A percentile compares a stretch with the other conserved stretches of the same genome.
These are phyloP conservation scores for Exidia glandulosa DNA, from an alignment of 768 basidiomycete genomes.

Conservation along the genomic window DNA sequence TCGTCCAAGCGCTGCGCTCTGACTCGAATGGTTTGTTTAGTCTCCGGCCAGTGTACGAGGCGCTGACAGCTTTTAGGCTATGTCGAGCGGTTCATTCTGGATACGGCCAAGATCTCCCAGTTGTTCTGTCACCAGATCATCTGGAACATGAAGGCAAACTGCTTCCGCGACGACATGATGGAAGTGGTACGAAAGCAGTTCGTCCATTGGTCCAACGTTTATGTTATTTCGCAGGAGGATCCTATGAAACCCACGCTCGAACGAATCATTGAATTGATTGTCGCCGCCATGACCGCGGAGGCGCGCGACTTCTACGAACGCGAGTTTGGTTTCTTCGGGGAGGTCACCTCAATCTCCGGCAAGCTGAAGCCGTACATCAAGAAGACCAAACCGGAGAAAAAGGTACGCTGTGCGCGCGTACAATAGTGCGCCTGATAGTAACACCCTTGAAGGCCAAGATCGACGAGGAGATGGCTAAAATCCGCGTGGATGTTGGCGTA, in stretches of 20 bases:
- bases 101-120: constrained; percentile 94
- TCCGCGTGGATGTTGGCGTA: constrained; percentile 85
- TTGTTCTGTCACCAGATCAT: constrained; percentile 99
- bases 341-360: constrained; percentile 96
- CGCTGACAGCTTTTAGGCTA: constrained; percentile 46
- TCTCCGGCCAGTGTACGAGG: neutral
- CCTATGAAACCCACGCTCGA: constrained; percentile 96
- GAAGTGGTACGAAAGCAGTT: constrained; percentile 49
- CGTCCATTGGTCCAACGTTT: neutral
- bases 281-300: constrained; percentile 76
- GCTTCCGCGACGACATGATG: constrained; percentile 80
- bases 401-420: constrained; percentile 36
- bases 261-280: constrained; percentile 66
- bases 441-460: constrained; percentile 86
- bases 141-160: constrained; percentile 99
- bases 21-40: constrained; percentile 65
- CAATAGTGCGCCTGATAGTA: neutral
- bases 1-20: constrained; percentile 88
- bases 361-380: constrained; percentile 96
- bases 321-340: constrained; percentile 91
- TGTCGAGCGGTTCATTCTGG: constrained; percentile 89
- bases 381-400: constrained; percentile 91
- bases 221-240: constrained; percentile 53
- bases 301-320: constrained; percentile 84
- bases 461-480: constrained; percentile 98